Evolutionary conservation across 352 stramenopile species (phyloP), one percentile per base, ranked within the genome.

Genomic region (Phytophthora constricta): DNA sequence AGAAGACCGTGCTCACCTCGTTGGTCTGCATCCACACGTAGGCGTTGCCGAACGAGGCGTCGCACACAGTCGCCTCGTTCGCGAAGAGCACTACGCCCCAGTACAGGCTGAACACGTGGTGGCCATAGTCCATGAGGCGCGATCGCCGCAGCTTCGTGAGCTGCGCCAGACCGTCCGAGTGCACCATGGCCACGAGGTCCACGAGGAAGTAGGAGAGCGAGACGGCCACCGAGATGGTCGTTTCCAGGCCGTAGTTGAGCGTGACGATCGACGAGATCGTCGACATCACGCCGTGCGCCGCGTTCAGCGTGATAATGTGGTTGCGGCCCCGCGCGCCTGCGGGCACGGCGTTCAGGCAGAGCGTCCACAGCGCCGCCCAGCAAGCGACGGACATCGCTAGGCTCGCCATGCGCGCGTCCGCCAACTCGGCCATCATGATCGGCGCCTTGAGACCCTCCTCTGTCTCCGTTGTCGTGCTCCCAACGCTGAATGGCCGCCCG

Each of bases 1-100:
- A 93, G 68, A 93, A 93, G 49, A 71, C 70, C 55, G 85, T 93
- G 66, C 83, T 92, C 56, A 93, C 72, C 63, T 93, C 85, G 57
- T 93, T 93, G 27, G 85, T 93, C 58, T 93, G 85, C 67, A 93
- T 91, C 83, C 83, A 93, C 54, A 92, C 82, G 76, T 93, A 93
- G 26, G 83, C 56, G 63, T 92, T 93, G 16, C 83, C 80, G 25
- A 91, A 75, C 14, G 64, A 64, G 13, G 67, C 41, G 17, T 72
- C 67, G 31, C 85, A 93, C 56, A 91, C 69, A 3, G 62, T 76
- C n/a, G 70, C 64, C 39, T 91, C 85, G 5, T 87, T 83, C n/a
- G 76, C 50, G 50, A 82, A 92, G 22, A 90, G 84, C 53, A 82
- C 53, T 8, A 75, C 60, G 16, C 85, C 85, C 81, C 81, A 91